Percentiles rank a stretch among this genome's conserved stretches.
phyloP scores from a whole-genome alignment of 1,139 yeast genomes.

The Meyerozyma elateridarum region DNA sequence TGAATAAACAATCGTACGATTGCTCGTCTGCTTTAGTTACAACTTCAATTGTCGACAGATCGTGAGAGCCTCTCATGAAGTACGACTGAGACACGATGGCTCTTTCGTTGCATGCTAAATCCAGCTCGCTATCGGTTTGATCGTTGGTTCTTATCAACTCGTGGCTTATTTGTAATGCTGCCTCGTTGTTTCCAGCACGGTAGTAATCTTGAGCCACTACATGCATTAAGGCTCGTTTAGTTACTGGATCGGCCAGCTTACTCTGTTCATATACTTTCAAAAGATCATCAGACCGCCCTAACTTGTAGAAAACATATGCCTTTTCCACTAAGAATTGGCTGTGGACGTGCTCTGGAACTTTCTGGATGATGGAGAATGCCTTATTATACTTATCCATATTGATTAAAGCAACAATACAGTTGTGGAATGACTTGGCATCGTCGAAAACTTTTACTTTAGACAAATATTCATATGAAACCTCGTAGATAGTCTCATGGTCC shows the following conservation, averaged over 20 bases:
- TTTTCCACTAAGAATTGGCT: conserved; percentile 48
- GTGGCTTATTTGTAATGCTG: conserved; percentile 54
- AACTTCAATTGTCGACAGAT: conserved; percentile 9
- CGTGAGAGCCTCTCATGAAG: conserved; percentile 8
- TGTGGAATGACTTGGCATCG: conserved; percentile 51
- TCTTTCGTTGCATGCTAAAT: conserved; percentile 63
- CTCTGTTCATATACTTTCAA: conserved; percentile 33
- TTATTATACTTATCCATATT: conserved; percentile 63
- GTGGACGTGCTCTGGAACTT: conserved; percentile 32
- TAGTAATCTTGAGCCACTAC: conserved; percentile 80
- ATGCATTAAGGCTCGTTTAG: conserved; percentile 56
- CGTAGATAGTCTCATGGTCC: conserved; percentile 38
- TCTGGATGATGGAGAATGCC: conserved; percentile 47
- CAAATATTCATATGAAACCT: conserved; percentile 40
- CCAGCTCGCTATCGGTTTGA: conserved; percentile 39
- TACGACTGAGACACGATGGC: conserved; percentile 60
- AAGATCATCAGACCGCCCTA: conserved; percentile 43
- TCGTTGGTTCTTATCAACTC: conserved; percentile 40
- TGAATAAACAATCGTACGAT: conserved; percentile 48
- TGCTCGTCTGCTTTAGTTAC: conserved; percentile 12
- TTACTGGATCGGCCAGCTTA: conserved; percentile 11
- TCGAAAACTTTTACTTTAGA: conserved; percentile 37
- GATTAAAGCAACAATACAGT: conserved; percentile 66
- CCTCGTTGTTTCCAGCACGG: conserved; percentile 54
- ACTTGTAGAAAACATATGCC: conserved; percentile 68